These are phyloP conservation scores for Incumbomyces delicatus DNA, from an alignment of 2,329 filamentous ascomycete genomes.

Conservation along the genomic window DNA sequence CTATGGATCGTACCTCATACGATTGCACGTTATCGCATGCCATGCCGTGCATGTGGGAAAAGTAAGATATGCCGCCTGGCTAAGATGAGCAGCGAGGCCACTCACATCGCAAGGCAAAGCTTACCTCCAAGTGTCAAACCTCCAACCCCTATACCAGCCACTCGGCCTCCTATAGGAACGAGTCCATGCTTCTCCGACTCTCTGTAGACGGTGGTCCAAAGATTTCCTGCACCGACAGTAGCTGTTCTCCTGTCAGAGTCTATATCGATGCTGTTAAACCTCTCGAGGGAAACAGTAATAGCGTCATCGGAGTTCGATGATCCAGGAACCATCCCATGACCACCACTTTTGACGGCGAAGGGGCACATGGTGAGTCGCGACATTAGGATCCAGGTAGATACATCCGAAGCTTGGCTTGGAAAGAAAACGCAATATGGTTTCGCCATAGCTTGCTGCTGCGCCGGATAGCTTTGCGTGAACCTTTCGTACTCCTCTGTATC, in stretches of 20 bases:
- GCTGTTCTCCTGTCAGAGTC: not conserved
- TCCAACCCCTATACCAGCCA: not conserved
- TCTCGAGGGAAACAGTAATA: constrained; percentile 21
- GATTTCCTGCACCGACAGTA: not conserved
- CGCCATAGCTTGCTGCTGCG: too few species aligned
- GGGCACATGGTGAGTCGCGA: constrained; percentile 21
- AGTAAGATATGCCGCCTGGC: constrained; percentile 25
- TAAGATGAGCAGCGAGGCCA: not conserved
- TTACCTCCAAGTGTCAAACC: constrained; percentile 2
- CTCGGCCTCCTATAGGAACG: not conserved
- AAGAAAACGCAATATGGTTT: not conserved
- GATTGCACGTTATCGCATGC: constrained; percentile 28
- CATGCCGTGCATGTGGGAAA: constrained; percentile 26
- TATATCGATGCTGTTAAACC: not conserved
- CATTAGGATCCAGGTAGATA: not conserved
- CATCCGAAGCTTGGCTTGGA: not conserved
- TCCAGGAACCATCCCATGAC: constrained; percentile 47
- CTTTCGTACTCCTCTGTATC: not conserved
- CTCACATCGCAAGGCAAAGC: not conserved
- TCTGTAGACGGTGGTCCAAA: not conserved
- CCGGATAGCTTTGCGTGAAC: not conserved
- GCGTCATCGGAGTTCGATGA: constrained; percentile 40
- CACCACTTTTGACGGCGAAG: constrained; percentile 49
- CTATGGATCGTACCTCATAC: constrained; percentile 21
- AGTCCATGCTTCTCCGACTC: not conserved